These are phyloP conservation scores for Pseudoturritis turrita DNA, from an alignment of 345 rosid species.

Conservation along the genomic window DNA sequence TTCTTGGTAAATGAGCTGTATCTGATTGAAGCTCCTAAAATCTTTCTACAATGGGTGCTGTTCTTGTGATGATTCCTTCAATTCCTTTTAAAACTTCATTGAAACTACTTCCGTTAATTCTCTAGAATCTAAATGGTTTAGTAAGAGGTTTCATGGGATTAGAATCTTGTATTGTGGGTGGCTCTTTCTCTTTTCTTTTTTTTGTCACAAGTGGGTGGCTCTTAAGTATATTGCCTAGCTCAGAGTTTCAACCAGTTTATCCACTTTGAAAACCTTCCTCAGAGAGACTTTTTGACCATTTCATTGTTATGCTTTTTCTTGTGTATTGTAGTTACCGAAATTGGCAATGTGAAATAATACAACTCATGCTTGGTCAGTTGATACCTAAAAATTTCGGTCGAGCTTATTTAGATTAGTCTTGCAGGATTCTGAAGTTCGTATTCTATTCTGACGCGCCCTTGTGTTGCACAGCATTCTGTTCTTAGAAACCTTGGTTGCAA, in stretches of 20 bases:
- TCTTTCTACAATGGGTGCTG: neutral
- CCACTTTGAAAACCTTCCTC: neutral
- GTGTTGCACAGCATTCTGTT: neutral
- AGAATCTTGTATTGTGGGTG: neutral
- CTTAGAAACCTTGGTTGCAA: neutral
- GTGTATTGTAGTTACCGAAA: neutral
- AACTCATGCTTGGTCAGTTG: neutral
- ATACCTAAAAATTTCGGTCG: neutral
- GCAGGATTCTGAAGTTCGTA: neutral
- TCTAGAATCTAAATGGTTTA: neutral
- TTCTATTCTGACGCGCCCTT: neutral
- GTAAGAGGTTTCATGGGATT: neutral
- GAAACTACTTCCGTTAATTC: neutral
- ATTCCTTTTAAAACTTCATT: neutral
- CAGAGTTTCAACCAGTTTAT: neutral
- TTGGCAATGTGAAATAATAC: neutral
- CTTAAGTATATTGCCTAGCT: neutral
- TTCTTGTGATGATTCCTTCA: neutral
- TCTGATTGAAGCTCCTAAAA: neutral
- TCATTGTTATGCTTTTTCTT: neutral
- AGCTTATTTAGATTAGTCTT: neutral
- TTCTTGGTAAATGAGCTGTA: constrained; percentile 1
- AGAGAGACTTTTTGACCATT: neutral
- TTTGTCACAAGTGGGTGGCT: too few relatives aligned
- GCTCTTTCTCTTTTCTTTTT: too few relatives aligned